Evolutionary conservation across 306 rosid genomes (phyloP).

Genomic region (Elaeagnus macrophylla): DNA sequence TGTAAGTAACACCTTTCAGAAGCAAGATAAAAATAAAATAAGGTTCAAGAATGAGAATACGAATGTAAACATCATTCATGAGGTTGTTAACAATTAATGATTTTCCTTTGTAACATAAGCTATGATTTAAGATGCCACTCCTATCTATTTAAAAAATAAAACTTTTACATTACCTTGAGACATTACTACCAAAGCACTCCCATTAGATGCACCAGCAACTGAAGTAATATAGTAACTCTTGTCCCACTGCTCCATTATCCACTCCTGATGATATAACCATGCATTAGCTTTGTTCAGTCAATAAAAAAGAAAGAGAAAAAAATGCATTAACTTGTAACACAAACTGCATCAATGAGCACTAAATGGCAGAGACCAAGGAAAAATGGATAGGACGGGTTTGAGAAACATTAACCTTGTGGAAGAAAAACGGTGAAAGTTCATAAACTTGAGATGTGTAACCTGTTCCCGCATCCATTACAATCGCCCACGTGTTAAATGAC

Average conservation of each 20-base stretch:
- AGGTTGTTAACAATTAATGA: too few species aligned
- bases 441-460: slow-evolving; percentile 31
- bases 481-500: slow-evolving; percentile 31
- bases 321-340: slow-evolving; percentile 7
- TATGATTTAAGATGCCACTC: neutral
- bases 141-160: neutral
- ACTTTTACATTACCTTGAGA: slow-evolving; percentile 27
- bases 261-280: slow-evolving; percentile 25
- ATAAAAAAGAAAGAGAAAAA: too few species aligned
- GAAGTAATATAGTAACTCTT: slow-evolving; percentile 40
- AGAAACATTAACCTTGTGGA: slow-evolving; percentile 29
- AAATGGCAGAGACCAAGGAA: neutral
- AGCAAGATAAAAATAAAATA: neutral
- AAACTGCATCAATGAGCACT: neutral
- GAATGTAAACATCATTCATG: too few species aligned
- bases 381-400: slow-evolving; percentile 3
- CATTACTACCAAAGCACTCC: slow-evolving; percentile 39
- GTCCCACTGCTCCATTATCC: slow-evolving; percentile 45
- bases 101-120: neutral
- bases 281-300: neutral
- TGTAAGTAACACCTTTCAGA: slow-evolving; percentile 30
- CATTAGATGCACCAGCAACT: slow-evolving; percentile 31
- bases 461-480: slow-evolving; percentile 40
- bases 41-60: too few species aligned
- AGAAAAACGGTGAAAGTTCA: slow-evolving; percentile 30